Percentiles rank a stretch among this genome's conserved stretches.
Evolutionary conservation across 1,284 basidiomycete species (phyloP).

Genomic region (Marasmius sp.): DNA sequence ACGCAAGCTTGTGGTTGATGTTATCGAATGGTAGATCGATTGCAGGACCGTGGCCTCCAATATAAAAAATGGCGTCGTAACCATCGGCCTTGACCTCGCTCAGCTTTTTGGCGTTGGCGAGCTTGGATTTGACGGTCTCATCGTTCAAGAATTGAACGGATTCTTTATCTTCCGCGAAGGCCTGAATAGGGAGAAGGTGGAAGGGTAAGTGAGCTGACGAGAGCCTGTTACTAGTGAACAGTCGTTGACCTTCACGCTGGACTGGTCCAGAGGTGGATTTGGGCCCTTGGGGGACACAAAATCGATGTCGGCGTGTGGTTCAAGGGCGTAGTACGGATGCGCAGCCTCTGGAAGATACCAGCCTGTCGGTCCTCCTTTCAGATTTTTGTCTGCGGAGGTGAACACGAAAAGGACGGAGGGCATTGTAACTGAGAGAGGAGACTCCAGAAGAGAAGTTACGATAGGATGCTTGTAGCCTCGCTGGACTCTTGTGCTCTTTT

Average conservation of each 20-base stretch:
- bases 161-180: slow-evolving; percentile 62
- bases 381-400: slow-evolving; percentile 67
- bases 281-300: slow-evolving; percentile 73
- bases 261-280: slow-evolving; percentile 69
- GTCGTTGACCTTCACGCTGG: slow-evolving; percentile 48
- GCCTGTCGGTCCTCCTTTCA: slow-evolving; percentile 60
- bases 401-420: slow-evolving; percentile 71
- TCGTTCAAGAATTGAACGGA: slow-evolving; percentile 66
- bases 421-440: too few species aligned
- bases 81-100: slow-evolving; percentile 56
- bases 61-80: slow-evolving; percentile 77
- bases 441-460: too few species aligned
- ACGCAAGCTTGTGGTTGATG: slow-evolving; percentile 57
- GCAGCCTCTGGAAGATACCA: slow-evolving; percentile 78
- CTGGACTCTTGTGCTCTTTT: too few species aligned
- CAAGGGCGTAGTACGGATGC: slow-evolving; percentile 76
- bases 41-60: slow-evolving; percentile 76
- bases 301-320: slow-evolving; percentile 59
- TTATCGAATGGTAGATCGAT: slow-evolving; percentile 65
- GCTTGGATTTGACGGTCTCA: slow-evolving; percentile 52
- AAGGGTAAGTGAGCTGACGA: neutral
- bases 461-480: too few species aligned
- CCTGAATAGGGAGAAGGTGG: slow-evolving; percentile 29
- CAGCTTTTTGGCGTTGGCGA: slow-evolving; percentile 63
- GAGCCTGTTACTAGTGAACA: neutral